Evolutionary conservation across 306 rosid genomes (phyloP).

Genomic region (Acacia confusa): DNA sequence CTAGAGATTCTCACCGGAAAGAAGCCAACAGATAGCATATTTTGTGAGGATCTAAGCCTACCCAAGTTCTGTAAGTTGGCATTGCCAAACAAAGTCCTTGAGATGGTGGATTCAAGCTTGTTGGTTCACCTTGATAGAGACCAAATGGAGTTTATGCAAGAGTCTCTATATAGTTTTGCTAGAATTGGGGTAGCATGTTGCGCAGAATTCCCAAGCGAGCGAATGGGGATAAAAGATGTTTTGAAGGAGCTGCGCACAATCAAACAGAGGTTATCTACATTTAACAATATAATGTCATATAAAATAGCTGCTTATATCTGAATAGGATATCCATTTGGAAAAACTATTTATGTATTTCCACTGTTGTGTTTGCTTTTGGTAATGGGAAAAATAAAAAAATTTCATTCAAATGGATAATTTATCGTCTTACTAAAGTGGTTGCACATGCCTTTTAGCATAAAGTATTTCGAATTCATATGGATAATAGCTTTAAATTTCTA

Average conservation of each 20-base stretch:
- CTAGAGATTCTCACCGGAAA: neutral
- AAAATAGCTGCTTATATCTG: neutral
- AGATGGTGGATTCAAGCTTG: neutral
- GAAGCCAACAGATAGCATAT: neutral
- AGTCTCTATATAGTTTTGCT: slow-evolving; percentile 4
- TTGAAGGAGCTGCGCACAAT: slow-evolving; percentile 21
- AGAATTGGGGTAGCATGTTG: slow-evolving; percentile 39
- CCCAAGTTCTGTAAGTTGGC: neutral
- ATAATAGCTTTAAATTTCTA: no score
- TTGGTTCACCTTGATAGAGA: neutral
- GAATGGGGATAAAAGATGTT: slow-evolving; percentile 28
- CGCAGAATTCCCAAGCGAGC: neutral
- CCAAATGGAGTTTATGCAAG: neutral
- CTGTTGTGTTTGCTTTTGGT: no score
- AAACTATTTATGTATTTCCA: no score
- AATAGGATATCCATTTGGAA: no score
- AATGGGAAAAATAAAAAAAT: no score
- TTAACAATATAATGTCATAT: neutral
- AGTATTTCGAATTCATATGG: no score
- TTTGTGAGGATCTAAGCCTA: neutral
- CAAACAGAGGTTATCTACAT: neutral
- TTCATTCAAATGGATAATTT: no score
- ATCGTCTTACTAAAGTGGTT: no score
- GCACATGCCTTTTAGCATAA: no score
- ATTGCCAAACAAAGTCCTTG: neutral